Evolutionary conservation across 352 stramenopile species (phyloP), one percentile per base, ranked within the genome.

Genomic region (Pythium rhizo-oryzae): DNA sequence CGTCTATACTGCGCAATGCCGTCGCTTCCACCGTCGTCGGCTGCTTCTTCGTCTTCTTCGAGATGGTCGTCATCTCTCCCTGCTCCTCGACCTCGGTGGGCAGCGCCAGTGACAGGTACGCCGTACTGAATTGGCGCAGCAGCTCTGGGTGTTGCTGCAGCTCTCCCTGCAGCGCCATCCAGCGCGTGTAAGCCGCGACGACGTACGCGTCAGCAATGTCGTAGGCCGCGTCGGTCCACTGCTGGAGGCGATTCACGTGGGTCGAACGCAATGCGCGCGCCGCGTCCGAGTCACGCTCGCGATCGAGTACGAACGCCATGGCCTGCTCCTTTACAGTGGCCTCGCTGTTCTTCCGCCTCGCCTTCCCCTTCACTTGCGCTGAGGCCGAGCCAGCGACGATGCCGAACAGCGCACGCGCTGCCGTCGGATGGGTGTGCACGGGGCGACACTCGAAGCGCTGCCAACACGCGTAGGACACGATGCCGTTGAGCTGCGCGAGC

Each of bases 161-260:
- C 1, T 65, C 54, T 39, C 73, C 46, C 25, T 92, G 55, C 49
- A 77, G 62, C n/a, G 70, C 74, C 60, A 67, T 70, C 61, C 61
- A 74, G 12, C 83, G 75, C 46, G 92, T 76, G 58, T 89, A 75
- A 13, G 68, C 65, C 1, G 87, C 87, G n/a, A 94, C 82, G 8
- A 96, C 77, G 72, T 93, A 96, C 24, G 87, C 82, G 61, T 96
- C 87, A 6, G 83, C 85, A 49, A 93, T 82, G 62, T 96, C 87
- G 55, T 86, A 93, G 18, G 81, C 79, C 2, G 76, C 84, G 43
- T 90, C 79, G 6, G 78, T 77, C 59, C 80, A 71, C 25, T 69
- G 67, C 0, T 82, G 79, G 16, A 61, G 81, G 39, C 81, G 70
- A 24, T 75, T 79, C 8, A 30, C 67, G 19, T 76, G 74, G 23